Base-by-base conservation (phyloP, 805 yeast species). In the Scheffersomyces amazonensis region DNA sequence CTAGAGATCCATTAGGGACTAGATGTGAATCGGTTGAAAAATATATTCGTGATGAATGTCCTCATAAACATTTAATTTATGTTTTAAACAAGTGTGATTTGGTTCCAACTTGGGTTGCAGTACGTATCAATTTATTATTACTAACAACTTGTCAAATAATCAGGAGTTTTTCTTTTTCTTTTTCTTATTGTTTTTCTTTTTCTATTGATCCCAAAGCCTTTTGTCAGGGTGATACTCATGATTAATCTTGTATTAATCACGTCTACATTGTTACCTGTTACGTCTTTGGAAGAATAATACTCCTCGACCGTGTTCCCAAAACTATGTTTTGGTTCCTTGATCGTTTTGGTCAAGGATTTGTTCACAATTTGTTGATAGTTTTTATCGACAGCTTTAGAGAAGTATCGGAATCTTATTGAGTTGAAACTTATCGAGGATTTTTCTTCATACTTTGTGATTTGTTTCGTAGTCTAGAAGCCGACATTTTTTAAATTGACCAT, bases 61-160 rank as follows among this genome's bases (percentile, higher is more conserved):
- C 98, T 11, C 99, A 93, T 61, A 91, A 91, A 68, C 99, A 93
- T 73, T 74, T 91, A 70, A 84, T 91, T 50, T 90, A 84, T 60
- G 96, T 93, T 40, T 71, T 91, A 66, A 91, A 91, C 78, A 91
- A 91, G 75, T 90, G 97, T 78, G 99, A 91, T 73, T 80, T 91
- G 56, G 96, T 91, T 36, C 99, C 99, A 47, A 91, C 96, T 33
- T 91, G 98, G 97, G 97, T 88, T 56, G 97, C 98, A 56, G 98
- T 90, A 88, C 78, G 98, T 89, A 64, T 58, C 28, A 8, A n/a
- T 27, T n/a, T 27, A 7, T 13, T 27, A 8, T 13, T 27, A 13
- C 30, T 27, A 27, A 27, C 30, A 15, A 15, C 17, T 8, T 27
- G 30, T n/a, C n/a, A n/a, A 27, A 27, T n/a, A 10, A 15, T 28